These are phyloP conservation scores for Pilobolus umbonatus DNA, from an alignment of 192 early-diverging fungal species.

Conservation along the genomic window DNA sequence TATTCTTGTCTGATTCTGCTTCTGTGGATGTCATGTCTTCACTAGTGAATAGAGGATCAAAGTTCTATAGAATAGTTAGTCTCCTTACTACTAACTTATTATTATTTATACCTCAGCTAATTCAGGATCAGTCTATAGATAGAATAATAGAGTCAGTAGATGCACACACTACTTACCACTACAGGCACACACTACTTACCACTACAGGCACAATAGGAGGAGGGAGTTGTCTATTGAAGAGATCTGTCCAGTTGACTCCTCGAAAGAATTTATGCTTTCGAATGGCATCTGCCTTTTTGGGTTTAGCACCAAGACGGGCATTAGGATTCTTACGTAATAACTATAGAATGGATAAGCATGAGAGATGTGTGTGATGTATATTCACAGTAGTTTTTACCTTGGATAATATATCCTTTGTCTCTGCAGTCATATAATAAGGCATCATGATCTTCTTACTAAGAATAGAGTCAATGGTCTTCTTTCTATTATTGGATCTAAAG, in stretches of 20 bases:
- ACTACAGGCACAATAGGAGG: constrained; percentile 66
- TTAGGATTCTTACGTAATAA: constrained; percentile 48
- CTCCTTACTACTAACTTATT: not conserved
- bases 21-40: not conserved
- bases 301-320: constrained; percentile 43
- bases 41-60: constrained; percentile 7
- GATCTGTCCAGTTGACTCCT: constrained; percentile 59
- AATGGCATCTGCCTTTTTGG: constrained; percentile 42
- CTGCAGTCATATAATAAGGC: constrained; percentile 73
- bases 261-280: constrained; percentile 67
- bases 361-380: constrained; percentile 35
- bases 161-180: not conserved
- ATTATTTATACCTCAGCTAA: constrained; percentile 7
- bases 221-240: constrained; percentile 46
- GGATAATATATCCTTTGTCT: constrained; percentile 70
- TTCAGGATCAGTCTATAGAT: constrained; percentile 9
- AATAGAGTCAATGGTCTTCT: constrained; percentile 81
- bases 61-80: constrained; percentile 3
- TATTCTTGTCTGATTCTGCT: not conserved
- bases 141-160: not conserved
- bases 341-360: constrained; percentile 55
- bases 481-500: constrained; percentile 74
- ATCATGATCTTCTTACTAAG: constrained; percentile 72
- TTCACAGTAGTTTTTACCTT: constrained; percentile 46
- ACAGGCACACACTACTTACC: constrained; percentile 22